Percentiles rank a stretch among this genome's conserved stretches.
phyloP scores from a whole-genome alignment of 2,329 filamentous ascomycete genomes.

The Rhynchosporium secalis region DNA sequence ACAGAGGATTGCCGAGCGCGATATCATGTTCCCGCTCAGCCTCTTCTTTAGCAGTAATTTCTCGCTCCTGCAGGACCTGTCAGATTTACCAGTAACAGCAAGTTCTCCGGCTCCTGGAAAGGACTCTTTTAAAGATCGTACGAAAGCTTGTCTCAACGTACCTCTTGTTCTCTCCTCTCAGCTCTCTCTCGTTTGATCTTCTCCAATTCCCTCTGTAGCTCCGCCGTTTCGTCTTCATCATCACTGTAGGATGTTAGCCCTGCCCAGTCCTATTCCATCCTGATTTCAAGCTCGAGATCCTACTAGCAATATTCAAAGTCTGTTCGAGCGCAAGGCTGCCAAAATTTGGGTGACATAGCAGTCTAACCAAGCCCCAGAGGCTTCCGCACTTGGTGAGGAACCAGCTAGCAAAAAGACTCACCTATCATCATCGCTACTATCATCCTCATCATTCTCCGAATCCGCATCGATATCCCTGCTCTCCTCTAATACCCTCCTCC shows the following conservation, averaged over 20 bases:
- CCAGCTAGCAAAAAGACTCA: constrained; percentile 30
- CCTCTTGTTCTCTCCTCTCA: constrained; percentile 73
- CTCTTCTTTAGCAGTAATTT: constrained; percentile 76
- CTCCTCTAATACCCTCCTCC: constrained; percentile 83
- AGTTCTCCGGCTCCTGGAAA: background rate
- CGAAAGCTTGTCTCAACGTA: constrained; percentile 48
- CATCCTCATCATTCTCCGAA: constrained; percentile 58
- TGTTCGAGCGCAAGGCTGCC: too few relatives aligned
- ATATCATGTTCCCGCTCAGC: constrained; percentile 86
- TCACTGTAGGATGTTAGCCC: constrained; percentile 51
- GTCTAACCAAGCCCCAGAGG: background rate
- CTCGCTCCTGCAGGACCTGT: constrained; percentile 60
- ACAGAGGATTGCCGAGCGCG: constrained; percentile 85
- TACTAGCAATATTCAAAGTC: too few relatives aligned
- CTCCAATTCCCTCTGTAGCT: constrained; percentile 88
- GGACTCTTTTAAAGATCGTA: background rate
- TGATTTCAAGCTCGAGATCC: too few relatives aligned
- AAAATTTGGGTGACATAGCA: too few relatives aligned
- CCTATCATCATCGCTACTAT: constrained; percentile 61
- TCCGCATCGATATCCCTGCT: constrained; percentile 85
- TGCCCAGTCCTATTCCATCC: background rate
- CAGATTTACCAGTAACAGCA: constrained; percentile 19
- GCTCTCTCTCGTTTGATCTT: constrained; percentile 88
- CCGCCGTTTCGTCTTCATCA: constrained; percentile 81
- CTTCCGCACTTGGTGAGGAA: background rate